These are phyloP conservation scores for Corynascus novoguineensis DNA, from an alignment of 495 filamentous ascomycete genomes.

Conservation along the genomic window DNA sequence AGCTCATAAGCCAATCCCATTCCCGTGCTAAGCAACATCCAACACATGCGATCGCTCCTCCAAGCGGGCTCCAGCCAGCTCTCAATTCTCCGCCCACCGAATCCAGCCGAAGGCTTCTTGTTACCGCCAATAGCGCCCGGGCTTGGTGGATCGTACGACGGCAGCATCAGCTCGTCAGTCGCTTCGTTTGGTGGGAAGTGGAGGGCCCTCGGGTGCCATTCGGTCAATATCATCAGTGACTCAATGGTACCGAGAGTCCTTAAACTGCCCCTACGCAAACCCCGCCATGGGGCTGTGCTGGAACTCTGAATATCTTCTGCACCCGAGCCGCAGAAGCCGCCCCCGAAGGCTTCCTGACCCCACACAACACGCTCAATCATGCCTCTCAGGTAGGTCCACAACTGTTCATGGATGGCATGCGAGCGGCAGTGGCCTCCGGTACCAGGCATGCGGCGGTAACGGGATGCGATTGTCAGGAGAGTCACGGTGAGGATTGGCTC, in stretches of 20 bases:
- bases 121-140: constrained; percentile 46
- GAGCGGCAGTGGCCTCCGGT: constrained; percentile 77
- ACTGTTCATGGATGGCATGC: constrained; percentile 86
- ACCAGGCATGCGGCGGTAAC: constrained; percentile 73
- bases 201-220: constrained; percentile 92
- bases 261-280: constrained; percentile 65
- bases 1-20: constrained; percentile 88
- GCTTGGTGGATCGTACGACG: constrained; percentile 40
- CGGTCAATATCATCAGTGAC: constrained; percentile 84
- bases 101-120: constrained; percentile 40
- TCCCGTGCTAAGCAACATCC: constrained; percentile 92
- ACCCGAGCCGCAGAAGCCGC: constrained; percentile 76
- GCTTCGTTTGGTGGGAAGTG: constrained; percentile 90
- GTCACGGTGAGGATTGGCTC: constrained; percentile 90
- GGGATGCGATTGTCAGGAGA: constrained; percentile 81
- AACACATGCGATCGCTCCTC: constrained; percentile 95
- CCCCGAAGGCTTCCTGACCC: constrained; percentile 91
- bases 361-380: constrained; percentile 94
- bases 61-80: constrained; percentile 96
- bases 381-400: constrained; percentile 90
- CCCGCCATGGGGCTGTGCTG: constrained; percentile 54
- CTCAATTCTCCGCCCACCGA: constrained; percentile 70
- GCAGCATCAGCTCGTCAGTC: constrained; percentile 55
- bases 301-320: constrained; percentile 59
- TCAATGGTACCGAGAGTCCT: constrained; percentile 91